Conservation (phyloP, 768 basidiomycete species). For the Tricholoma bakamatsutake region DNA sequence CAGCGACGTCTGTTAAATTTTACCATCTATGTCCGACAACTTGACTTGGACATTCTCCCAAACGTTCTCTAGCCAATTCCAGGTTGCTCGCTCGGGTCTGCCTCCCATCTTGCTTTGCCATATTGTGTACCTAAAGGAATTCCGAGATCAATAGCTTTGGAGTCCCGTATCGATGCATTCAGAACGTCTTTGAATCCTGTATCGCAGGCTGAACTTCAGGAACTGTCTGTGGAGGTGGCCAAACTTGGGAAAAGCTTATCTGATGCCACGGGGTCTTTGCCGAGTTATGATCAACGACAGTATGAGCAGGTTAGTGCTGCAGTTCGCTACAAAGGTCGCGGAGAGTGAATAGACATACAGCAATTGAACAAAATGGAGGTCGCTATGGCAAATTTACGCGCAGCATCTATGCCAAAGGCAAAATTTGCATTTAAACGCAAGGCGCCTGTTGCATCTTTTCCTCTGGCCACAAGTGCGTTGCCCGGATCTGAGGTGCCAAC, state of each 20-base stretch:
- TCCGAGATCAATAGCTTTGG: slow-evolving; percentile 35
- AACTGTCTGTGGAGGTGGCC: slow-evolving; percentile 44
- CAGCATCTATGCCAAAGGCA: slow-evolving; percentile 38
- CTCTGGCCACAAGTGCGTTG: slow-evolving; percentile 7
- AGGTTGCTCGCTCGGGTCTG: slow-evolving; percentile 46
- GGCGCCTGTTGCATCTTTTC: slow-evolving; percentile 8
- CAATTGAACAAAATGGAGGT: slow-evolving; percentile 62
- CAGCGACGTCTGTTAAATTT: not conserved
- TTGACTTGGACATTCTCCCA: slow-evolving; percentile 42
- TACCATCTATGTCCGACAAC: slow-evolving; percentile 22
- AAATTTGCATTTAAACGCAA: slow-evolving; percentile 65
- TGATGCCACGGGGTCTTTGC: slow-evolving; percentile 60
- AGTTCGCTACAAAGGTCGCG: not conserved
- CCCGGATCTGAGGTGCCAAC: not conserved
- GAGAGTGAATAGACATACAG: slow-evolving; percentile 30
- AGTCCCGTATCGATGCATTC: slow-evolving; percentile 37
- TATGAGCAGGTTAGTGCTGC: slow-evolving; percentile 52
- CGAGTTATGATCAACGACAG: slow-evolving; percentile 70
- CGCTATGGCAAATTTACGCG: slow-evolving; percentile 44
- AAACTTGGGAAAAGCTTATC: slow-evolving; percentile 56
- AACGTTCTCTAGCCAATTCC: slow-evolving; percentile 45
- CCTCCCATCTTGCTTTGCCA: slow-evolving; percentile 13
- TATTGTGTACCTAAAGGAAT: slow-evolving; percentile 11
- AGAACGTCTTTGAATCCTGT: slow-evolving; percentile 24
- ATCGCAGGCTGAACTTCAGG: slow-evolving; percentile 33